Conservation (phyloP, 257 asterid species). For the Osmanthus fragrans region DNA sequence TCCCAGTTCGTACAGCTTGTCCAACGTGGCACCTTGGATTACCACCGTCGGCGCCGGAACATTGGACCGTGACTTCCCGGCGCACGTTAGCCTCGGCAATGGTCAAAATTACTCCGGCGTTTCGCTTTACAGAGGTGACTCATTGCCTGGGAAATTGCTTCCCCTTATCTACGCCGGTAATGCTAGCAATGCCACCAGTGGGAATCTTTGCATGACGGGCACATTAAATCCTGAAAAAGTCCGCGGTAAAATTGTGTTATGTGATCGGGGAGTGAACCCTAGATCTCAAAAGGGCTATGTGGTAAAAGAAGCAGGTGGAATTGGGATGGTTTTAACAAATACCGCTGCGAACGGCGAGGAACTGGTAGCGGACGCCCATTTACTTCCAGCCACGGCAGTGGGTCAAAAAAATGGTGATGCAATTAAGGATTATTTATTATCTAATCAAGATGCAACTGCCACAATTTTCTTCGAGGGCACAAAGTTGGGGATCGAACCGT, state of each 20-base stretch:
- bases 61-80: conserved; percentile 84
- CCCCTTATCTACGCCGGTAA: conserved; percentile 84
- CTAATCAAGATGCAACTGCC: conserved; percentile 30
- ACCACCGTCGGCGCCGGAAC: conserved; percentile 96
- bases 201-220: conserved; percentile 76
- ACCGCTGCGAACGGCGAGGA: conserved; percentile 41
- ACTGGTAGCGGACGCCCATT: conserved; percentile 42
- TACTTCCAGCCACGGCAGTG: conserved; percentile 34
- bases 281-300: conserved; percentile 38
- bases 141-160: conserved; percentile 44
- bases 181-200: conserved; percentile 54
- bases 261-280: conserved; percentile 37
- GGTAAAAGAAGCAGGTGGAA: conserved; percentile 33
- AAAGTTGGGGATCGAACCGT: conserved; percentile 33
- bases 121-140: conserved; percentile 51
- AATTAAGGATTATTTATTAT: conserved; percentile 21
- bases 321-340: conserved; percentile 35
- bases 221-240: conserved; percentile 55
- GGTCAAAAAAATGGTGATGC: conserved; percentile 22
- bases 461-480: conserved; percentile 34
- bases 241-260: conserved; percentile 32
- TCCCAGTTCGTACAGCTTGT: conserved; percentile 53
- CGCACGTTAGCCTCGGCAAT: conserved; percentile 72
- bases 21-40: conserved; percentile 90
- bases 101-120: conserved; percentile 73